Conservation (phyloP, 495 filamentous ascomycete species). For the Venustampulla echinocandica region DNA sequence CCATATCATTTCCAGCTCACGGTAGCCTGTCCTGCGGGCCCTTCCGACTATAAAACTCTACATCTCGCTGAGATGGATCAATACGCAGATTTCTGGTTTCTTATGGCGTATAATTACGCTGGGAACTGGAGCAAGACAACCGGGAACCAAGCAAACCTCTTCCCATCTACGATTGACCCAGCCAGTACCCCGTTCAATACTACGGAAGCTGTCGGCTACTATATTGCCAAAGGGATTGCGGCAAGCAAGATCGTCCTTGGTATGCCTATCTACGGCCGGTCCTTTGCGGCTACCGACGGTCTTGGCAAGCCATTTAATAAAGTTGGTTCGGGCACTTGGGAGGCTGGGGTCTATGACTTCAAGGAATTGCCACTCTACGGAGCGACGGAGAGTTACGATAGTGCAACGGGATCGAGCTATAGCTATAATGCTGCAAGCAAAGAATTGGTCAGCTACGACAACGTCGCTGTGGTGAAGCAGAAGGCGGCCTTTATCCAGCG, state of each 20-base stretch:
- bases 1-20: constrained; percentile 66
- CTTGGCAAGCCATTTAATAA: constrained; percentile 58
- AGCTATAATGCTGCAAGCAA: constrained; percentile 52
- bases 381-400: constrained; percentile 38
- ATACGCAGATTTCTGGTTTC: constrained; percentile 83
- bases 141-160: constrained; percentile 80
- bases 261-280: constrained; percentile 83
- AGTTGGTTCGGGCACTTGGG: constrained; percentile 67
- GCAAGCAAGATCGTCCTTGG: constrained; percentile 69
- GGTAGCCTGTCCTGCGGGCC: constrained; percentile 53
- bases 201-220: constrained; percentile 54
- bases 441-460: constrained; percentile 74
- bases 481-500: constrained; percentile 62
- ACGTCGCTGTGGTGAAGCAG: constrained; percentile 45
- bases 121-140: constrained; percentile 63
- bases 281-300: constrained; percentile 67
- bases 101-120: constrained; percentile 74
- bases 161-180: constrained; percentile 43
- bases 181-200: constrained; percentile 64
- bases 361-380: constrained; percentile 52
- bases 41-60: constrained; percentile 66
- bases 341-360: constrained; percentile 80
- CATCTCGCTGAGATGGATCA: constrained; percentile 63
- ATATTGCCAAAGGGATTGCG: constrained; percentile 27
- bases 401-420: constrained; percentile 51